Base-by-base conservation (phyloP, 129 eudicot species). In the Tanacetum coccineum region DNA sequence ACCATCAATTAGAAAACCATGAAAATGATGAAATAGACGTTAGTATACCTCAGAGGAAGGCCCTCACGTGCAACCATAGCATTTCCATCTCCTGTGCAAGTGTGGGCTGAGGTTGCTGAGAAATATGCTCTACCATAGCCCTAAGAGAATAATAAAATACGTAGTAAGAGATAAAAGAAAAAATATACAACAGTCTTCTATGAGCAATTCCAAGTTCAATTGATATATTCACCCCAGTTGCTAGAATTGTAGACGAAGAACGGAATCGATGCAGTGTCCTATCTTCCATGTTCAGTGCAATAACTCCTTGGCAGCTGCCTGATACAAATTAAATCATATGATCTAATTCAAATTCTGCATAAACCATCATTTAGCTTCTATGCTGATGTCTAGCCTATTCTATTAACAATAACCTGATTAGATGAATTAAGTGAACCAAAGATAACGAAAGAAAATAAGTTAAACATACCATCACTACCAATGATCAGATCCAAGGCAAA, bases 41-140 rank as follows among this genome's bases (percentile, higher is more conserved):
- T 40, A 62, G 64, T 26, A 68, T 52, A 94, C 97, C 95, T 94
- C 82, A 17, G 91, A 40, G 99, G 97, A 71, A 94, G 83, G 50
- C 99, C 99, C 54, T 93, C 99, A 81, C 97, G 99, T 30, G 99
- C 97, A 87, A 94, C 99, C 99, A 94, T 94, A 49, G 95, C 99
- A 87, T 84, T 89, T 64, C 97, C 99, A 78, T 94, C 99, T 73
- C 99, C 99, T 11, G 99, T 94, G 89, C 99, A 93, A 68, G 98
- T 93, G 73, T 93, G 98, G 71, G 98, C 98, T 58, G 98, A 93
- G 62, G 98, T 93, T 49, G 98, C 96, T 49, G 98, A 93, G 63
- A 93, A 93, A 78, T 93, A 93, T 22, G 98, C 83, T 66, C 98
- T 75, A 46, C 98, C 98, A 77, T 88, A 88, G 17, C 96, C 99